Evolutionary conservation across 345 rosid genomes (phyloP).

Genomic region (Trapa incisa): DNA sequence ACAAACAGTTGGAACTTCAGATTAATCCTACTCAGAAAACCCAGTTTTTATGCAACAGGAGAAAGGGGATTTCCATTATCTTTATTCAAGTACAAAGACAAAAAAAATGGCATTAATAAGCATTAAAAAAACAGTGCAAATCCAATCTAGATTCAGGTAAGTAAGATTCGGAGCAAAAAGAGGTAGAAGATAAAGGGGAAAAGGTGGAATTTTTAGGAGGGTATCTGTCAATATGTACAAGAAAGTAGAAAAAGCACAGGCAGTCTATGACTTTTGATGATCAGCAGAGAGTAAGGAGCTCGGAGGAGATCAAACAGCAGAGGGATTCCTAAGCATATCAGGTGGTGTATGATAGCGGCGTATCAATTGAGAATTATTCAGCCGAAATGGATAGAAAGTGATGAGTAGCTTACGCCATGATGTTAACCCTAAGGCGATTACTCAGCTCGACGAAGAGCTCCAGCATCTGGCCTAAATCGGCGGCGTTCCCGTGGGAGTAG

Average conservation of each 20-base stretch:
- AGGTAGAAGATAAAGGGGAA: neutral
- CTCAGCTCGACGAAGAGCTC: conserved; percentile 84
- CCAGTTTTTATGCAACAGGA: neutral
- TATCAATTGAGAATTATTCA: neutral
- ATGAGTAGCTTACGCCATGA: conserved; percentile 60
- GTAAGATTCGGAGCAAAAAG: neutral
- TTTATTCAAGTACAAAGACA: neutral
- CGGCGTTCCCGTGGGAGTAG: conserved; percentile 98
- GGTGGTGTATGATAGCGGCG: neutral
- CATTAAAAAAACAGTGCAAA: neutral
- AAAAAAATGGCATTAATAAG: no score
- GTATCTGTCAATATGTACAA: neutral
- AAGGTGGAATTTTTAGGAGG: neutral
- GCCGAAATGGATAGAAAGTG: neutral
- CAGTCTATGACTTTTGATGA: neutral
- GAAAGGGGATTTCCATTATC: neutral
- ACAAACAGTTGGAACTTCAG: neutral
- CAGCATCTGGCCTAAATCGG: conserved; percentile 89
- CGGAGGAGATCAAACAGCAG: neutral
- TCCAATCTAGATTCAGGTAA: neutral
- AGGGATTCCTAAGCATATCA: neutral
- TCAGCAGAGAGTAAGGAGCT: neutral
- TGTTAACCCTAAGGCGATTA: conserved; percentile 70
- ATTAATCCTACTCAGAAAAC: neutral
- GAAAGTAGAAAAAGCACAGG: neutral